phyloP scores from a whole-genome alignment of 306 rosid genomes.

The Citrullus mucosospermus region DNA sequence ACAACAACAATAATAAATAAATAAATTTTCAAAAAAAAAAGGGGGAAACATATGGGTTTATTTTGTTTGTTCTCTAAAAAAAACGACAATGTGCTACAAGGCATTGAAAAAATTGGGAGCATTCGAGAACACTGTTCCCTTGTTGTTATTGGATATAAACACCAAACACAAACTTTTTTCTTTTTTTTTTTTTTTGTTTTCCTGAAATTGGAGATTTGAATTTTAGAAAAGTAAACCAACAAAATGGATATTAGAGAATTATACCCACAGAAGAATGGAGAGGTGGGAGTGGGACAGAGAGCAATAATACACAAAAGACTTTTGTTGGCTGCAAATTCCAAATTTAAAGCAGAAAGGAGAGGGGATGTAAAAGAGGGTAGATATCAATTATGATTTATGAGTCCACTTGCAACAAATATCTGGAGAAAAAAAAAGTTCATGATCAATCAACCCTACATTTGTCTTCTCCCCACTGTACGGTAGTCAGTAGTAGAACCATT shows the following conservation, averaged over 20 bases:
- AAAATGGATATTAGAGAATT: background rate
- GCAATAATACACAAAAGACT: too few relatives aligned
- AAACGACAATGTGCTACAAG: background rate
- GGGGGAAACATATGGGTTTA: background rate
- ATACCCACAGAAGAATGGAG: background rate
- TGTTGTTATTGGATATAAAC: background rate
- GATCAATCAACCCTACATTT: too few relatives aligned
- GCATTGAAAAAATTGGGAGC: too few relatives aligned
- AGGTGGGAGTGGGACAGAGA: background rate
- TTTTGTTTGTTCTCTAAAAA: background rate
- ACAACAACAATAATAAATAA: too few relatives aligned
- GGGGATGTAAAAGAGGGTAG: background rate
- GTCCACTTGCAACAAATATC: too few relatives aligned
- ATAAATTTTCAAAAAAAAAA: too few relatives aligned
- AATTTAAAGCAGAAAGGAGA: too few relatives aligned
- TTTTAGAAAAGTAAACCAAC: background rate
- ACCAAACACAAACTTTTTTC: background rate
- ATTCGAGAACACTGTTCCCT: too few relatives aligned
- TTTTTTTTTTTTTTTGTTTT: background rate
- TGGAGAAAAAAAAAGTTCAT: too few relatives aligned
- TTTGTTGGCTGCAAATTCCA: background rate
- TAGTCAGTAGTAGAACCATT: too few relatives aligned
- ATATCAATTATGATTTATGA: too few relatives aligned
- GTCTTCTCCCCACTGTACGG: too few relatives aligned
- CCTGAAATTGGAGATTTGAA: background rate